phyloP scores from a whole-genome alignment of 371 early-diverging fungal genomes.

The Synchytrium microbalum region DNA sequence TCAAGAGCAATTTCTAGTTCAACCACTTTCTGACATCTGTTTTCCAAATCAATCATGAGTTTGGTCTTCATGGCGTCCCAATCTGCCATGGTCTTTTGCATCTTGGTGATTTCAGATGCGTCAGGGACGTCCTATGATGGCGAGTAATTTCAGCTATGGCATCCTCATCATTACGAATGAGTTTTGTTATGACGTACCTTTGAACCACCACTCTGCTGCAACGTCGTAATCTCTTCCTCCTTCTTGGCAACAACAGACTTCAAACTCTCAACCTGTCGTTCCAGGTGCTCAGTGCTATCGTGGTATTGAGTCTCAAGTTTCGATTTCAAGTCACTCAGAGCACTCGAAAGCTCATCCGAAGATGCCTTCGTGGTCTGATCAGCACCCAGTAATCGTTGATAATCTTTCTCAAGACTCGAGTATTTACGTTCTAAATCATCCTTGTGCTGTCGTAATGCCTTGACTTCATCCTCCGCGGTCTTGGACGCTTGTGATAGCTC shows the following conservation, averaged over 20 bases:
- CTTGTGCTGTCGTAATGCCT: conserved; percentile 46
- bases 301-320: conserved; percentile 80
- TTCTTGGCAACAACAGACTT: conserved; percentile 56
- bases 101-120: conserved; percentile 73
- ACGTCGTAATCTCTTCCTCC: conserved; percentile 61
- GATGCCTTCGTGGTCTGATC: too few species aligned
- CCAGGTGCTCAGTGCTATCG: conserved; percentile 65
- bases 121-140: too few species aligned
- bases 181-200: too few species aligned
- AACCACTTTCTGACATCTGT: conserved; percentile 85
- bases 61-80: conserved; percentile 95
- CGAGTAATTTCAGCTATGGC: too few species aligned
- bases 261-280: conserved; percentile 70
- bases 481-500: conserved; percentile 39
- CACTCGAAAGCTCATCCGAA: conserved; percentile 22
- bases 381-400: conserved; percentile 84
- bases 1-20: conserved; percentile 92
- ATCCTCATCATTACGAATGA: too few species aligned
- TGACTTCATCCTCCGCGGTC: conserved; percentile 46
- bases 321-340: too few species aligned
- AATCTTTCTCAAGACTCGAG: conserved; percentile 70
- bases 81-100: conserved; percentile 87
- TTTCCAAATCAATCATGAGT: conserved; percentile 90
- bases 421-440: conserved; percentile 69
- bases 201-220: too few species aligned